Evolutionary conservation across 306 rosid genomes (phyloP), one percentile per base, ranked within the genome.

Genomic region (Cicer chorassanicum): DNA sequence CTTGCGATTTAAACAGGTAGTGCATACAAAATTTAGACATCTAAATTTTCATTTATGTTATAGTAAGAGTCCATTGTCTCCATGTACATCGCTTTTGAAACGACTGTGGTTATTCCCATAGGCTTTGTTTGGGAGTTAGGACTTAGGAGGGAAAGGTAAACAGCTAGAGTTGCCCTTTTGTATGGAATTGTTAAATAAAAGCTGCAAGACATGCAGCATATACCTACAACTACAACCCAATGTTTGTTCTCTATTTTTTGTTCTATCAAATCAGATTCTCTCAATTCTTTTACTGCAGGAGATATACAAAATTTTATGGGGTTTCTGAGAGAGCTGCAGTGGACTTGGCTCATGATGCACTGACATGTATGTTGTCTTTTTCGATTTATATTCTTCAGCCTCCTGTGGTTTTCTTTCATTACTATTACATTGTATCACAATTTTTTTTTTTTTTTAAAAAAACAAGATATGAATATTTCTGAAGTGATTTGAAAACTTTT

Each of bases 281-380:
- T 60, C 75, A 38, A 45, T 42, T 50, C 57, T 71, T 38, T 77
- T 82, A 53, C 77, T 88, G 84, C 90, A 94, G 99, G 97, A 90
- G 99, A 89, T 94, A 92, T 82, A 90, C 99, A 43, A 88, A 92
- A 78, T 94, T 92, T 50, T 94, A 90, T 82, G 99, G 99, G 59
- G 86, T 97, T 66, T 94, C 99, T 77, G 99, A 89, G 53, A 78
- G 84, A 82, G 97, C 99, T 12, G 96, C 95, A 34, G 84, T 43
- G 54, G 85, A 88, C 76, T 70, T 94, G 89, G 99, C 84, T 56
- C 97, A 90, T 84, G 93, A 94, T 89, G 97, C 97, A 7, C 82
- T 94, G 62, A 94, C 91, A 81, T 86, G 99, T 94, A 86, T 73
- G 92, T 62, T 61, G 29, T 50, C 76, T 62, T 42, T 64, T 76